Base-by-base conservation (phyloP, 306 rosid species). In the Cicer chorassanicum region DNA sequence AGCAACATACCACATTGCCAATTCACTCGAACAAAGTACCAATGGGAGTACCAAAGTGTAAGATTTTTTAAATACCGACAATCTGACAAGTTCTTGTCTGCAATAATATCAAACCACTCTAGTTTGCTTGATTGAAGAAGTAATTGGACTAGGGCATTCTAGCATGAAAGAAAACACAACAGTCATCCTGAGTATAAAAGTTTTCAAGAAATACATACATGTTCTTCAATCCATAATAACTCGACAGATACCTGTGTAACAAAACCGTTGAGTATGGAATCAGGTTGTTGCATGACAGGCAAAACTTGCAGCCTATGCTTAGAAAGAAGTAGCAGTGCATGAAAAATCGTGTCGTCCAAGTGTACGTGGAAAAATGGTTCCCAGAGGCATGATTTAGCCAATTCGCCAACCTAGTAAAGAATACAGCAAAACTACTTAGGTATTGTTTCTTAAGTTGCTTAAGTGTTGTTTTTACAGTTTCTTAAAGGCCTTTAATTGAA, bases 61-160 rank as follows among this genome's bases (percentile, higher is more conserved):
- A 74, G 63, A 68, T 48, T 46, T 46, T 46, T 29, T 61, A 73
- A 74, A 60, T 88, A 92, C 96, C 87, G 61, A 55, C 85, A 56
- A 16, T 84, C 80, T 60, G 90, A 78, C 60, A 89, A 42, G 5
- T 61, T 68, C 80, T 86, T 85, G 82, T 84, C 74, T 44, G 88
- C 91, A 65, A 89, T 73, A 77, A 7, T 63, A 77, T 86, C 90
- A 65, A 89, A 85, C 96, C 88, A 86, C 72, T 86, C 88, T 39
- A 88, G 83, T 14, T 88, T 88, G 36, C 84, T 82, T 55, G 93
- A 92, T 80, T 85, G 84, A 82, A 89, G 90, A 66, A 92, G 93
- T 64, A 80, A 61, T 43, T 80, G 82, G 38, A 85, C 82, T n/a
- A 82, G 66, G 9, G 87, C 89, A 79, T 41, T 84, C 97, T 88